Conservation (phyloP, 805 yeast species). For the Starmerella apis region DNA sequence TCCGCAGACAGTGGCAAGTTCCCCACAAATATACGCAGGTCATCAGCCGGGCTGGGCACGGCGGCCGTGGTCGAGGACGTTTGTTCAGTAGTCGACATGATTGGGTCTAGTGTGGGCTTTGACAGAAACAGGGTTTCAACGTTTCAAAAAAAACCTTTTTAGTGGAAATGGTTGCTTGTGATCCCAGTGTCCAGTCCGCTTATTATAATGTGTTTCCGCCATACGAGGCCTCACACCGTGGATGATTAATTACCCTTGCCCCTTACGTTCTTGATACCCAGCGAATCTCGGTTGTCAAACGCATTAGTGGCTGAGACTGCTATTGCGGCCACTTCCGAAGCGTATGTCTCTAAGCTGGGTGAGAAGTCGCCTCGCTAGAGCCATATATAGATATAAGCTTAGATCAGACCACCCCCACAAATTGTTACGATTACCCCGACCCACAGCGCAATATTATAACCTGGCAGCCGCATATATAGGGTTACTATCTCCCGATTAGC, state of each 20-base stretch:
- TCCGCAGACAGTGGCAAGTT: constrained; percentile 1
- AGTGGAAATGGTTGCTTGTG: neutral
- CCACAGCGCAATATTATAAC: neutral
- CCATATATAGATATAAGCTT: no score
- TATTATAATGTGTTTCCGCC: constrained; percentile 1
- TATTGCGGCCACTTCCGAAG: neutral
- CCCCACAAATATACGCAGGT: constrained; percentile 6
- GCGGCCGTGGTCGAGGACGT: neutral
- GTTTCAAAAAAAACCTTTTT: neutral
- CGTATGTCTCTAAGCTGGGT: no score
- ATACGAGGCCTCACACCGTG: neutral
- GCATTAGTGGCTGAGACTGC: neutral
- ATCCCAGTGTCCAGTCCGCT: neutral
- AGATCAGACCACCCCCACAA: neutral
- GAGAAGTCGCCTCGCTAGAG: no score
- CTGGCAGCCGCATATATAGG: neutral
- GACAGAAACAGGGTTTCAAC: neutral
- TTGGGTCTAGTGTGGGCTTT: neutral
- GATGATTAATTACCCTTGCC: constrained; percentile 6
- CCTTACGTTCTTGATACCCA: neutral
- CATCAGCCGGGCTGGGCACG: neutral
- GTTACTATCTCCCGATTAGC: constrained; percentile 4
- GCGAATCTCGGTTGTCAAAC: constrained; percentile 1
- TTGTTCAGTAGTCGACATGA: constrained; percentile 5
- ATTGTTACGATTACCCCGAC: neutral